Percentiles rank a stretch among this genome's conserved stretches.
Evolutionary conservation across 2,329 filamentous ascomycete species (phyloP).

Genomic region (Aspergillus pseudotamarii): DNA sequence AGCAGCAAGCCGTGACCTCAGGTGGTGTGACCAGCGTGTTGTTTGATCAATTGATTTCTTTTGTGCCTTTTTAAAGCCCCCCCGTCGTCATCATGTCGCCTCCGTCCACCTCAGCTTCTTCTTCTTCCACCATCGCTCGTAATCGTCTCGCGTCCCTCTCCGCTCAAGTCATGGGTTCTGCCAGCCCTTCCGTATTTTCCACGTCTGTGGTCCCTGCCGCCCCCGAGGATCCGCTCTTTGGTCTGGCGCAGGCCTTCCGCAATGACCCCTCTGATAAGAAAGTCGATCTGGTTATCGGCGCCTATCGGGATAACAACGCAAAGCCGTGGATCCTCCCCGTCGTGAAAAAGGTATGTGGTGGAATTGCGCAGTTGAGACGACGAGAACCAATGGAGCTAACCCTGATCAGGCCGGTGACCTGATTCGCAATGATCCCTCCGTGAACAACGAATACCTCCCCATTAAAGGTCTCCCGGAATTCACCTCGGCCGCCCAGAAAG

Average conservation of each 20-base stretch:
- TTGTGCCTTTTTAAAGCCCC: constrained; percentile 14
- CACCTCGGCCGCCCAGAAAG: constrained; percentile 85
- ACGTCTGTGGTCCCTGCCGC: constrained; percentile 80
- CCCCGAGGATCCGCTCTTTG: constrained; percentile 93
- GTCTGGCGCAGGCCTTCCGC: constrained; percentile 83
- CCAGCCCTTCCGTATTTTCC: constrained; percentile 69
- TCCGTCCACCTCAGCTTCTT: constrained; percentile 9
- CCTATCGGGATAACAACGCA: constrained; percentile 90
- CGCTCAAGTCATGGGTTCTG: constrained; percentile 67
- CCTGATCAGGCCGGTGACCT: constrained; percentile 78
- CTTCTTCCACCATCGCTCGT: constrained; percentile 23
- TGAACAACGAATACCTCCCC: constrained; percentile 98
- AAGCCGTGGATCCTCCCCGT: constrained; percentile 98
- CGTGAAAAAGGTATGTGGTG: constrained; percentile 76
- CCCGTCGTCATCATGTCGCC: constrained; percentile 17
- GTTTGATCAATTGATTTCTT: constrained; percentile 4
- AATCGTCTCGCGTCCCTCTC: constrained; percentile 39
- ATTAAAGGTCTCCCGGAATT: constrained; percentile 87
- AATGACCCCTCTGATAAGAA: constrained; percentile 77
- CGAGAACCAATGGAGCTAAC: constrained; percentile 1
- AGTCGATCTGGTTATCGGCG: constrained; percentile 92
- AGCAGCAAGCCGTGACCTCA: constrained; percentile 29
- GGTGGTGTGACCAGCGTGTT: constrained; percentile 28
- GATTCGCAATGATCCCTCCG: constrained; percentile 80
- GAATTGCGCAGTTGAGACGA: constrained; percentile 4